Base-by-base conservation (phyloP, 2,329 filamentous ascomycete genomes). In the Blastomyces gilchristii region DNA sequence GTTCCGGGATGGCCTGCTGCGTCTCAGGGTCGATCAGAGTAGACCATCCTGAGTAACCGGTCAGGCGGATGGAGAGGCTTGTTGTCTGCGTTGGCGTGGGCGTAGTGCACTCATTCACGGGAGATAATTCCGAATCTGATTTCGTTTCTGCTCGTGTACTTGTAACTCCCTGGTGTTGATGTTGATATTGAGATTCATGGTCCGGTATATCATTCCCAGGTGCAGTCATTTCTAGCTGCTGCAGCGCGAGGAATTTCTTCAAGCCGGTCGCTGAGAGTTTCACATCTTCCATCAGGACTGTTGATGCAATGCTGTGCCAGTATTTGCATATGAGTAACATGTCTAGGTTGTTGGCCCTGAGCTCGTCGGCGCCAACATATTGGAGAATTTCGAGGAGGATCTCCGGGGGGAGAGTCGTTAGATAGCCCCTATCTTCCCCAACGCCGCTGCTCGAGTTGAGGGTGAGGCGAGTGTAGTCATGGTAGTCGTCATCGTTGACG, bases 341-440 rank as follows among this genome's bases (percentile, higher is more conserved):
- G 11, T 56, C 47, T 18, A 61, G 45, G 16, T 22, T 60, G 54
- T 39, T 28, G 8, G 58, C 43, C 11, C 45, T 60, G 18, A 62
- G 52, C 22, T 63, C 56, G 49, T 50, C 25, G 56, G 39, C 37
- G 12, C 56, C 56, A 18, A 60, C 62, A 41, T 53, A 41, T 31
- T 57, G 31, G 45, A 60, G 49, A 41, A 63, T 60, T 12, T 47
- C 37, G 14, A 43, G 25, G n/a, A 63, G 57, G 37, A 63, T 60
- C 39, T 63, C 62, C 2, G 62, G 25, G 34, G 62, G 62, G 1
- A 63, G 39, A 12, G 56, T 9, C 4, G 57, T 63, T 28, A 63
- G 56, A 28, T 31, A 56, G 22, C 37, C 58, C 18, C 9, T 49
- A 11, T 31, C 28, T 14, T 28, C 50, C 14, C 43, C 18, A 37